Percentiles rank a stretch among this genome's conserved stretches.
Conservation (phyloP, 2,329 filamentous ascomycete species). For the Tricladium varicosporioides region DNA sequence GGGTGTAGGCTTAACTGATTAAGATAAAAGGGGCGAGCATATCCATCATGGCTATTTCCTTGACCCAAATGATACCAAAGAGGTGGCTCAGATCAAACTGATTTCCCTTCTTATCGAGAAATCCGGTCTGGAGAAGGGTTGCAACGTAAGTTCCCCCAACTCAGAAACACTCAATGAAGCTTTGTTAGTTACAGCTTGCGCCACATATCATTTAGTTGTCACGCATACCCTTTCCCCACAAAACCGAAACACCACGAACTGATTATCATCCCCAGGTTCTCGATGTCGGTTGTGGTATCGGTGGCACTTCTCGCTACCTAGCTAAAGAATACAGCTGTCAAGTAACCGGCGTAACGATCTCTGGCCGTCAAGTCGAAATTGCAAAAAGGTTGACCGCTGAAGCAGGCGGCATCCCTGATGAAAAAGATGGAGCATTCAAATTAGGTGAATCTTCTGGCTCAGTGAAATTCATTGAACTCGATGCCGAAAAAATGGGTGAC, state of each 20-base stretch:
- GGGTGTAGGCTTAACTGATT: no score
- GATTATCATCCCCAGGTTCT: conserved; percentile 38
- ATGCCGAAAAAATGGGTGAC: conserved; percentile 59
- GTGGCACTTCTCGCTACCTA: conserved; percentile 56
- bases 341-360: conserved; percentile 61
- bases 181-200: no score
- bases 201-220: no score
- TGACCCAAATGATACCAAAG: conserved; percentile 51
- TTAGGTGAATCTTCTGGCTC: conserved; percentile 41
- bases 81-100: conserved; percentile 55
- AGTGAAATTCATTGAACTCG: conserved; percentile 56
- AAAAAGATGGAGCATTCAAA: conserved; percentile 1
- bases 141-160: conserved; percentile 40
- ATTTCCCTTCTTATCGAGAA: conserved; percentile 53
- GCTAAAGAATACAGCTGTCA: conserved; percentile 49
- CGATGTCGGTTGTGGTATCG: conserved; percentile 60
- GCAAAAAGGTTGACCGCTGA: conserved; percentile 49
- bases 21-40: conserved; percentile 52
- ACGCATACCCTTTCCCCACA: no score
- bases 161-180: no score
- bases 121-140: conserved; percentile 38
- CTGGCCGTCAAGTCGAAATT: conserved; percentile 56
- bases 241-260: background rate
- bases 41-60: conserved; percentile 64
- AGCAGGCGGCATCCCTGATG: conserved; percentile 17